These are phyloP conservation scores for Gynochthodes officinalis DNA, from an alignment of 257 asterid genomes.

Conservation along the genomic window DNA sequence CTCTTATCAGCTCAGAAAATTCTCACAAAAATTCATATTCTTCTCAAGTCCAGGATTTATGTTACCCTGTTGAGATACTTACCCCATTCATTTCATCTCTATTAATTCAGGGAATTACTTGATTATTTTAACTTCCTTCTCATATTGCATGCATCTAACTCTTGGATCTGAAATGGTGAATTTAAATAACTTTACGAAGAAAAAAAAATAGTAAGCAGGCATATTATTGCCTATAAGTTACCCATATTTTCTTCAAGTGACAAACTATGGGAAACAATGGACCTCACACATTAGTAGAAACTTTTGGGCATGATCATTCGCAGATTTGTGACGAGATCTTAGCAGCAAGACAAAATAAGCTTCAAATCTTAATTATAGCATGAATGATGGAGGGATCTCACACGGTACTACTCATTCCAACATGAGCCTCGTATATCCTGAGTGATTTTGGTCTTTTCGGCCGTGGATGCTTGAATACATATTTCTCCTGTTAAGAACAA, in stretches of 20 bases:
- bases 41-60: neutral
- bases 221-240: neutral
- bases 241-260: neutral
- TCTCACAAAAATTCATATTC: neutral
- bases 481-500: slow-evolving; percentile 54
- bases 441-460: slow-evolving; percentile 89
- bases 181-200: neutral
- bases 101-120: neutral
- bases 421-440: slow-evolving; percentile 84
- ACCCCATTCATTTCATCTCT: neutral
- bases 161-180: neutral
- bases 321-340: neutral
- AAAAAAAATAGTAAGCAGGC: neutral
- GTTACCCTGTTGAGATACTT: neutral
- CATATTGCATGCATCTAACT: neutral
- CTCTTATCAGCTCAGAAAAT: neutral
- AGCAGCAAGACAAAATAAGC: slow-evolving; percentile 2
- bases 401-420: slow-evolving; percentile 99
- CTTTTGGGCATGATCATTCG: neutral
- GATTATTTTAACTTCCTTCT: neutral
- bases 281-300: neutral
- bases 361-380: slow-evolving; percentile 19
- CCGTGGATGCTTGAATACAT: slow-evolving; percentile 76
- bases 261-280: neutral
- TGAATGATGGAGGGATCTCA: slow-evolving; percentile 34